A percentile compares a stretch with the other conserved stretches of the same genome.
phyloP scores from a whole-genome alignment of 441 rosid species.

The Hura crepitans region DNA sequence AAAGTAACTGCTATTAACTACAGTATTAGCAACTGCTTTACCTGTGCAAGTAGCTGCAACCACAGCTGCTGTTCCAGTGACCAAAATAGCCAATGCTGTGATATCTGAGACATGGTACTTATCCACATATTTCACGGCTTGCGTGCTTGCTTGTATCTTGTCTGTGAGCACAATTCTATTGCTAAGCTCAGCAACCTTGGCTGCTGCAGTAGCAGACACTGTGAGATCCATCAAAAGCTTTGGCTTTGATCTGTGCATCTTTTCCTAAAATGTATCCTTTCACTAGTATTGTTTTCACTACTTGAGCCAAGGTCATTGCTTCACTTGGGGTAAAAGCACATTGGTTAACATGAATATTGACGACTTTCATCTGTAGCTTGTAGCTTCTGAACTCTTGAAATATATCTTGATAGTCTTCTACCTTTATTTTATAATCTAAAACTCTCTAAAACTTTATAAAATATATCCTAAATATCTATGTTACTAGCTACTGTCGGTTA shows the following conservation, averaged over 20 bases:
- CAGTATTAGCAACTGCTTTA: conserved; percentile 54
- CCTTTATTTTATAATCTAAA: too few relatives aligned
- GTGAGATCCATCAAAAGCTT: conserved; percentile 64
- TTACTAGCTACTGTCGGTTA: too few relatives aligned
- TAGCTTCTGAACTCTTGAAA: too few relatives aligned
- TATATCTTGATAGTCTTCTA: too few relatives aligned
- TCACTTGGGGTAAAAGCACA: conserved; percentile 54
- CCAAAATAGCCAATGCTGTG: conserved; percentile 60
- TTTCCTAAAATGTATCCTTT: conserved; percentile 75
- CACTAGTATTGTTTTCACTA: conserved; percentile 64
- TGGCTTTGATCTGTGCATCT: conserved; percentile 64
- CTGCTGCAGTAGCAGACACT: conserved; percentile 61
- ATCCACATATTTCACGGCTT: conserved; percentile 64
- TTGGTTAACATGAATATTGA: conserved; percentile 28
- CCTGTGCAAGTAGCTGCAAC: conserved; percentile 56
- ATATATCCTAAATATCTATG: too few relatives aligned
- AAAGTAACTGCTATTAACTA: conserved; percentile 65
- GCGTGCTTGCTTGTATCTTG: conserved; percentile 58
- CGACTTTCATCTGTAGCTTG: too few relatives aligned
- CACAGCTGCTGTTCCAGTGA: conserved; percentile 65
- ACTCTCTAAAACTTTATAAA: too few relatives aligned
- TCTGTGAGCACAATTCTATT: conserved; percentile 67
- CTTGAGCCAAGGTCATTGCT: conserved; percentile 59
- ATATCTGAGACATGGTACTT: conserved; percentile 68
- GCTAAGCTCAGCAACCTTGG: conserved; percentile 62